phyloP scores from a whole-genome alignment of 225 moss, liverwort and hornwort species.

The Lunularia cruciata region DNA sequence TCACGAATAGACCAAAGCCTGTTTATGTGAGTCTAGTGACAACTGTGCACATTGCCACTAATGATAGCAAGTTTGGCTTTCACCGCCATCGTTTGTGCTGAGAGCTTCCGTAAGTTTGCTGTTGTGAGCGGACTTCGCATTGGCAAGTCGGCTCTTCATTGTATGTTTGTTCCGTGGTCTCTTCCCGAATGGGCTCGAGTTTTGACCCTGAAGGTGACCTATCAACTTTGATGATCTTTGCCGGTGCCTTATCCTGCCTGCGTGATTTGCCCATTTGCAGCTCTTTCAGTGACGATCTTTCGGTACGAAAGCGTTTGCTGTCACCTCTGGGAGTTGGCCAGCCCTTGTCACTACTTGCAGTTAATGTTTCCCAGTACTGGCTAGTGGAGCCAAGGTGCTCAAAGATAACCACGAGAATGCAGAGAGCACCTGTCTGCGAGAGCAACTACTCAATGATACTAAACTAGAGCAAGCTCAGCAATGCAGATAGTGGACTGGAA shows the following conservation, averaged over 20 bases:
- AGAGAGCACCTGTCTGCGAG: too few relatives aligned
- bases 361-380: neutral
- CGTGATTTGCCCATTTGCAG: neutral
- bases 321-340: neutral
- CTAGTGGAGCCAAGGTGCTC: neutral
- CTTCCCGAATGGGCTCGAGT: conserved; percentile 12
- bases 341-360: too few relatives aligned
- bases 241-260: conserved; percentile 8
- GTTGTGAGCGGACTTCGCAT: conserved; percentile 4
- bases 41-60: too few relatives aligned
- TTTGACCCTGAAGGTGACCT: conserved; percentile 4
- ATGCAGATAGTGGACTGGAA: neutral
- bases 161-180: conserved; percentile 6
- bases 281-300: neutral
- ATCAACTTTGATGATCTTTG: neutral
- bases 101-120: neutral
- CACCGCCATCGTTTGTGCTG: conserved; percentile 14
- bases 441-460: too few relatives aligned
- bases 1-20: too few relatives aligned
- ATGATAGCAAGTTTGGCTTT: neutral
- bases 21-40: too few relatives aligned
- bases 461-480: neutral
- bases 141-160: conserved; percentile 20
- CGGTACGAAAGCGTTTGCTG: neutral
- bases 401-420: too few relatives aligned